Percentiles rank a stretch among this genome's conserved stretches.
Conservation (phyloP, 805 yeast species). For the Myxozyma melibiosi region DNA sequence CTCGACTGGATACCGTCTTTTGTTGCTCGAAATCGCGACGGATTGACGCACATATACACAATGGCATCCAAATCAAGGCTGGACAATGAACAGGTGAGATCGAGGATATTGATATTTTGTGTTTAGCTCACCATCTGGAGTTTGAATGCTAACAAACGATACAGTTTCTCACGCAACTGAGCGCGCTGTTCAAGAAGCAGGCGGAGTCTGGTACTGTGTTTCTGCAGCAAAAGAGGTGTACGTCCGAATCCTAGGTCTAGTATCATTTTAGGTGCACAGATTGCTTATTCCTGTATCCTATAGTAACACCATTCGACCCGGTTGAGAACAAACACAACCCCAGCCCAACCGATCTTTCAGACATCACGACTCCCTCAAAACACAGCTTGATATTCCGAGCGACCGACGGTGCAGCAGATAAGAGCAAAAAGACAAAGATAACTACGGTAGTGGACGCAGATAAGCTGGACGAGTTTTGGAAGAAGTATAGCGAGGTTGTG, state of each 20-base stretch:
- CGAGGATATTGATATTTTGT: neutral
- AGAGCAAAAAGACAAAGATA: conserved; percentile 51
- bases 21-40: neutral
- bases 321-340: conserved; percentile 29
- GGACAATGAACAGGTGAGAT: conserved; percentile 28
- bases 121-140: too few species aligned
- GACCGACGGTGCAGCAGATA: conserved; percentile 57
- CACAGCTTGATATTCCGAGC: conserved; percentile 72
- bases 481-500: conserved; percentile 65
- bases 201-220: conserved; percentile 43
- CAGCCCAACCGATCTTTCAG: conserved; percentile 16
- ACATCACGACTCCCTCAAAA: conserved; percentile 36
- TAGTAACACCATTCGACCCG: conserved; percentile 19
- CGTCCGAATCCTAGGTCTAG: conserved; percentile 5
- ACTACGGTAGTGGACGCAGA: conserved; percentile 71
- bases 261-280: neutral
- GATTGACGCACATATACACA: neutral
- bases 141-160: too few species aligned
- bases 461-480: conserved; percentile 74
- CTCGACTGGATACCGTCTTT: neutral
- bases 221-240: conserved; percentile 43
- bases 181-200: conserved; percentile 36
- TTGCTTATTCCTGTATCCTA: neutral
- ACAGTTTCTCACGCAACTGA: conserved; percentile 40
- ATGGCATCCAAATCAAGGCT: conserved; percentile 22